Evolutionary conservation across 305 asterid species (phyloP).

Genomic region (Monarda citriodora): DNA sequence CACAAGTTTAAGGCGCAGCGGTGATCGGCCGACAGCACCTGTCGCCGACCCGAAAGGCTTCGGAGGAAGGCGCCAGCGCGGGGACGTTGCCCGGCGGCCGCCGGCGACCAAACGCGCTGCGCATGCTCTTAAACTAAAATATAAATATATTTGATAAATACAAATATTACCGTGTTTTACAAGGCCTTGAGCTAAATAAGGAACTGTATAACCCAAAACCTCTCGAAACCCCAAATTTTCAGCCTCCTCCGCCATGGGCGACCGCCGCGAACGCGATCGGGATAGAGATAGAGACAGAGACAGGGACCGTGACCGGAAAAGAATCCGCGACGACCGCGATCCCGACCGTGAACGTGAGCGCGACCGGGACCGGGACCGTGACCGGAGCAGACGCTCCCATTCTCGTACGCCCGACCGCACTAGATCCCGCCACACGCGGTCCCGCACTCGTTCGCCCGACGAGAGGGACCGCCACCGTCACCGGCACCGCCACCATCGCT

Average conservation of each 20-base stretch:
- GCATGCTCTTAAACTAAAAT: too few species aligned
- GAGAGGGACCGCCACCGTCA: slow-evolving; percentile 55
- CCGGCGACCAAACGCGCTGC: too few species aligned
- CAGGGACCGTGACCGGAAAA: slow-evolving; percentile 37
- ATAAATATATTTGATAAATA: too few species aligned
- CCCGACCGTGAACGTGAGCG: slow-evolving; percentile 45
- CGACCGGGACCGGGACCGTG: slow-evolving; percentile 44
- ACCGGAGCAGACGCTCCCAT: slow-evolving; percentile 55
- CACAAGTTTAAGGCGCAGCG: too few species aligned
- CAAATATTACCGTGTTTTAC: too few species aligned
- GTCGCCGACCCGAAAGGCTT: too few species aligned
- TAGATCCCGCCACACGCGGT: slow-evolving; percentile 53
- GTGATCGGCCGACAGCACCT: too few species aligned
- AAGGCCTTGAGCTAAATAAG: neutral
- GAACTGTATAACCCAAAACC: slow-evolving; percentile 10
- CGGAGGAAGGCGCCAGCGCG: too few species aligned
- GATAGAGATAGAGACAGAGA: slow-evolving; percentile 20
- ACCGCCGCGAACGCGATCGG: slow-evolving; percentile 56
- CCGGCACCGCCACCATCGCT: slow-evolving; percentile 41
- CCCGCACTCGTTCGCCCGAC: slow-evolving; percentile 70
- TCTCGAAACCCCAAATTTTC: slow-evolving; percentile 1
- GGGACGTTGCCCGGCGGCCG: too few species aligned
- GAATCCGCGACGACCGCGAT: slow-evolving; percentile 43
- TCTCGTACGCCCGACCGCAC: slow-evolving; percentile 74
- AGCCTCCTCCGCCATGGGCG: slow-evolving; percentile 43